Conservation (phyloP, 768 basidiomycete species). For the Nidularia sp. region DNA sequence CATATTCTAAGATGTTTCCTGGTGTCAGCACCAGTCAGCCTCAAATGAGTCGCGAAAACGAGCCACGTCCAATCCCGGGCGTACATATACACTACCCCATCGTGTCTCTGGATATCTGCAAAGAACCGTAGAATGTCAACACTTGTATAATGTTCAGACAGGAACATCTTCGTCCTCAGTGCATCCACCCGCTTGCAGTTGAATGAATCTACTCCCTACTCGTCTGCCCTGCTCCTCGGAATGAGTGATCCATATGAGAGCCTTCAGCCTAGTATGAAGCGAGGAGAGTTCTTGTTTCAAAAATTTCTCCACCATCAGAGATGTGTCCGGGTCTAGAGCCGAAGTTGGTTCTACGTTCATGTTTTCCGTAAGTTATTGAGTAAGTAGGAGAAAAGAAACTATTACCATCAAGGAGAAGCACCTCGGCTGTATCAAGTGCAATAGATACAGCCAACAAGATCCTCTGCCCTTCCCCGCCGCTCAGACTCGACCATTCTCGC, state of each 20-base stretch:
- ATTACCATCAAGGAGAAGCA: conserved; percentile 78
- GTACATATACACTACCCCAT: no score
- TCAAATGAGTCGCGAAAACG: no score
- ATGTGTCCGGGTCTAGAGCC: conserved; percentile 72
- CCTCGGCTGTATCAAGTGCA: conserved; percentile 70
- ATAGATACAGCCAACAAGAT: conserved; percentile 76
- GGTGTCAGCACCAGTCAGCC: no score
- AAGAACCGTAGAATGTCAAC: no score
- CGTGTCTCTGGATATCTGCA: no score
- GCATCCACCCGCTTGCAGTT: conserved; percentile 38
- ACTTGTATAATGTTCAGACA: not conserved
- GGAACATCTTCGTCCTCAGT: conserved; percentile 25
- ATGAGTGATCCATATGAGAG: conserved; percentile 86
- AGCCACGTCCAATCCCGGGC: no score
- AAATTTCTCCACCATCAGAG: conserved; percentile 60
- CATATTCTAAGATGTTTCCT: no score
- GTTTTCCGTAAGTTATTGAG: not conserved
- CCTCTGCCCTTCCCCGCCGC: conserved; percentile 85
- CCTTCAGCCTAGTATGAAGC: conserved; percentile 51
- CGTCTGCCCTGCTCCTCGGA: conserved; percentile 75
- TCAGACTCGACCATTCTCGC: conserved; percentile 73
- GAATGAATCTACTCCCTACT: conserved; percentile 67
- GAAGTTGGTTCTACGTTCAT: conserved; percentile 74
- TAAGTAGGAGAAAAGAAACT: conserved; percentile 5
- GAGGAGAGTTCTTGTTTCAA: conserved; percentile 50